Conservation (phyloP, 2,329 filamentous ascomycete genomes). For the Ceratocystis albifundus region DNA sequence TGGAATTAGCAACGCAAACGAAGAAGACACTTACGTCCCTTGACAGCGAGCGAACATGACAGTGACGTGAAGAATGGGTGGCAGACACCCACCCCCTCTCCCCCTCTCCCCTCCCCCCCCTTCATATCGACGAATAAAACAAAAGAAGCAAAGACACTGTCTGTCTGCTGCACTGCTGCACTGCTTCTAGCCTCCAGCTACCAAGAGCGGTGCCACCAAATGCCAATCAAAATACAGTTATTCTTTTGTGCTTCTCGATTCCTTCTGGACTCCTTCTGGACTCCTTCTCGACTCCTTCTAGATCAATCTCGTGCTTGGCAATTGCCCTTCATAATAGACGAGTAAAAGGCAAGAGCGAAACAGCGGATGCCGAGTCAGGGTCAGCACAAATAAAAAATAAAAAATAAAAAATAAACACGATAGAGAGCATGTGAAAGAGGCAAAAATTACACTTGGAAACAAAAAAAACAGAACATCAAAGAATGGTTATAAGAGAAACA, state of each 20-base stretch:
- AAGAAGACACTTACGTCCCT: not conserved
- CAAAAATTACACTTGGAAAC: not conserved
- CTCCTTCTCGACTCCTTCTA: not conserved
- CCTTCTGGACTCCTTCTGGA: conserved; percentile 6
- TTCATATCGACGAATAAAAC: not conserved
- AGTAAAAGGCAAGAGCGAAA: not conserved
- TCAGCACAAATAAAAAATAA: not conserved
- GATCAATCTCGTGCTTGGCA: not conserved
- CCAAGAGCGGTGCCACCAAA: not conserved
- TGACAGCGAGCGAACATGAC: not conserved
- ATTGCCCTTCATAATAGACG: not conserved
- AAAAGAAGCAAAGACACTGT: not conserved
- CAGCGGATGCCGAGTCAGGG: not conserved
- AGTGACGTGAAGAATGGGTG: not conserved
- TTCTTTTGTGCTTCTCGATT: not conserved
- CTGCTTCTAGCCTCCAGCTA: not conserved
- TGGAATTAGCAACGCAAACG: not conserved
- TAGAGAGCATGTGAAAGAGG: not conserved
- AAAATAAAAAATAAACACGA: too few relatives aligned
- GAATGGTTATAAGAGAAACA: not conserved
- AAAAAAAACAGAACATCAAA: not conserved
- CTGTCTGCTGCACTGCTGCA: not conserved
- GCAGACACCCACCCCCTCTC: too few relatives aligned
- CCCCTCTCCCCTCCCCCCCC: too few relatives aligned
- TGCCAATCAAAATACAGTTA: conserved; percentile 6